Evolutionary conservation across 345 rosid genomes (phyloP).

Genomic region (Carallia pectinifolia): DNA sequence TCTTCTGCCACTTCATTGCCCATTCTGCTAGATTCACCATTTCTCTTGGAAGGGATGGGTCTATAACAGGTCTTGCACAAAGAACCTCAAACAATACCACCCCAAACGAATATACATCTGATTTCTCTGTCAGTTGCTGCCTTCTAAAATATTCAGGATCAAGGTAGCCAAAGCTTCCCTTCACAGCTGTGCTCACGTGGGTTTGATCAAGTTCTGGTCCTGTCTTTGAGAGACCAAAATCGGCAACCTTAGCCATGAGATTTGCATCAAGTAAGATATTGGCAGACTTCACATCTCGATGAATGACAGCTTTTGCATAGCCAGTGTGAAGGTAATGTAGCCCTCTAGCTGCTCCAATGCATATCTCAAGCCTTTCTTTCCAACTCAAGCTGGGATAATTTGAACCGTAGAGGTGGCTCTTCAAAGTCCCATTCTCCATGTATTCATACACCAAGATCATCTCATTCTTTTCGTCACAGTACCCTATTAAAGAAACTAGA

Average conservation of each 20-base stretch:
- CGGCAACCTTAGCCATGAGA: conserved; percentile 32
- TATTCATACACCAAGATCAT: conserved; percentile 38
- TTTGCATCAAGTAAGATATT: conserved; percentile 30
- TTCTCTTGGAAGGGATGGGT: conserved; percentile 81
- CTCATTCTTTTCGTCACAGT: conserved; percentile 35
- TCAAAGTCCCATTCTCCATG: conserved; percentile 38
- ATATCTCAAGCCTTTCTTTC: conserved; percentile 32
- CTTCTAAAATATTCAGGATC: conserved; percentile 91
- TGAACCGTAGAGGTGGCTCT: conserved; percentile 32
- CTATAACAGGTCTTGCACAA: conserved; percentile 93
- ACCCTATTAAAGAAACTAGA: conserved; percentile 34
- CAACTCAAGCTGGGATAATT: conserved; percentile 25
- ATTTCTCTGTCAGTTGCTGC: conserved; percentile 87
- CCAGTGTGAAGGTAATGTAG: conserved; percentile 33
- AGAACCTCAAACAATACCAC: conserved; percentile 89
- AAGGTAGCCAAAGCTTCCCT: conserved; percentile 90
- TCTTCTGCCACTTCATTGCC: conserved; percentile 93
- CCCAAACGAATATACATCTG: conserved; percentile 89
- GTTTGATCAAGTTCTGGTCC: conserved; percentile 96
- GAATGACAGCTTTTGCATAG: conserved; percentile 28
- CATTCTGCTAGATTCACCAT: conserved; percentile 93
- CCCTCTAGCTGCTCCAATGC: conserved; percentile 32
- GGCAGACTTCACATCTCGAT: conserved; percentile 35
- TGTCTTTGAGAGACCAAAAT: conserved; percentile 82
- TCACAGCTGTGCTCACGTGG: conserved; percentile 93